Conservation (phyloP, 2,329 filamentous ascomycete genomes). For the Fusarium floridanum region DNA sequence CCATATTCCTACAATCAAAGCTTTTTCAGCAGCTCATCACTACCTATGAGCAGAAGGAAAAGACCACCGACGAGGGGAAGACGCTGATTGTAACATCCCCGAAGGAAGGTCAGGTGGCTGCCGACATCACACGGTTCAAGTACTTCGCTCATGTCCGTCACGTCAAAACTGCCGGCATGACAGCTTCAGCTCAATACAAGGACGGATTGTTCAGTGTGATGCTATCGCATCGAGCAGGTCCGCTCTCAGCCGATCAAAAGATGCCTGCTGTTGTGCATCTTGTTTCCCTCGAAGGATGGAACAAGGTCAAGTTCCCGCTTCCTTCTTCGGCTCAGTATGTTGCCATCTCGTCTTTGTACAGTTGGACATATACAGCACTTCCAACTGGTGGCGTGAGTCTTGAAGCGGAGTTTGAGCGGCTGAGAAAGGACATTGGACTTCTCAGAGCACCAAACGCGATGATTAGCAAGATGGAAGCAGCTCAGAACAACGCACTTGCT, state of each 20-base stretch:
- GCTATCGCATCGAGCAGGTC: neutral
- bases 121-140: neutral
- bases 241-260: neutral
- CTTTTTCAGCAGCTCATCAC: too few relatives aligned
- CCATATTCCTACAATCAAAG: too few relatives aligned
- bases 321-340: neutral
- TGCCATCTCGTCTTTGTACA: neutral
- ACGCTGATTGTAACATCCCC: too few relatives aligned
- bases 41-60: too few relatives aligned
- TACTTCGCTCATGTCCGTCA: neutral
- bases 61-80: too few relatives aligned
- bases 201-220: neutral
- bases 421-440: too few relatives aligned
- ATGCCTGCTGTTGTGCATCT: neutral
- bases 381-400: neutral
- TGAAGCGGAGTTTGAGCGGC: too few relatives aligned
- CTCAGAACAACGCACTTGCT: too few relatives aligned
- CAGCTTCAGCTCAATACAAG: neutral
- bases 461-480: neutral
- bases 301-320: neutral
- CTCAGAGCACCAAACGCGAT: neutral
- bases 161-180: neutral
- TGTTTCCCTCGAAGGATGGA: neutral
- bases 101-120: too few relatives aligned
- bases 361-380: neutral